These are phyloP conservation scores for Adansonia gregorii DNA, from an alignment of 441 rosid species.

Conservation along the genomic window DNA sequence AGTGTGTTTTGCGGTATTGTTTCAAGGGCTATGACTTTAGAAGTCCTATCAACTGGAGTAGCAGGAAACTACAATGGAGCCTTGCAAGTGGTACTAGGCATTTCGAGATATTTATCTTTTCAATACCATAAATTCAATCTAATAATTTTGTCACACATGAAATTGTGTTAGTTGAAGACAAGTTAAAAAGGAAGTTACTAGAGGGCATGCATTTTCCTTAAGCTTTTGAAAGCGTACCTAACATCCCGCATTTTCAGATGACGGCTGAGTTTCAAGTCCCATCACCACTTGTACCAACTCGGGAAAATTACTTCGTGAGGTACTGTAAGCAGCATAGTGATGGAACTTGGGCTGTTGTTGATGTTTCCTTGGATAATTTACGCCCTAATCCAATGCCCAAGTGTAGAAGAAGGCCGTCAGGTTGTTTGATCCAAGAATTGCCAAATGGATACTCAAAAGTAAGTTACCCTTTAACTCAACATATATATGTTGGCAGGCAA, in stretches of 20 bases:
- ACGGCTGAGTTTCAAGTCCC: conserved; percentile 96
- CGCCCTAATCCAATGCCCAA: conserved; percentile 55
- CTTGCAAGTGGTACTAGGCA: conserved; percentile 80
- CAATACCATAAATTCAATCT: background rate
- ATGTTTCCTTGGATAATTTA: conserved; percentile 82
- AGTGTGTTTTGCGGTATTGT: conserved; percentile 85
- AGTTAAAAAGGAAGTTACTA: background rate
- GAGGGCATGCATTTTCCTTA: background rate
- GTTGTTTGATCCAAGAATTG: conserved; percentile 86
- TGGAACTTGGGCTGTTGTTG: conserved; percentile 96
- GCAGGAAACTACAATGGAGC: conserved; percentile 98
- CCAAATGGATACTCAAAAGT: conserved; percentile 98
- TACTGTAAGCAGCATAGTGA: conserved; percentile 88
- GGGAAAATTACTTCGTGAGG: conserved; percentile 85
- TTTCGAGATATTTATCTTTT: background rate
- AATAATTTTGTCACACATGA: background rate
- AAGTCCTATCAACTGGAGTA: conserved; percentile 92
- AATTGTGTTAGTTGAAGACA: background rate
- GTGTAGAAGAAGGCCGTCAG: conserved; percentile 90
- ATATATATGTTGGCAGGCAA: background rate
- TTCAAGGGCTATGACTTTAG: conserved; percentile 84
- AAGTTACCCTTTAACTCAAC: background rate
- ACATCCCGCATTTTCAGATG: conserved; percentile 49
- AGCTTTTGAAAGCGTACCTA: background rate
- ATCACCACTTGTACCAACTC: conserved; percentile 84